Evolutionary conservation across 2,329 filamentous ascomycete genomes (phyloP), one percentile per base, ranked within the genome.

Genomic region (Knoxdaviesia proteae): DNA sequence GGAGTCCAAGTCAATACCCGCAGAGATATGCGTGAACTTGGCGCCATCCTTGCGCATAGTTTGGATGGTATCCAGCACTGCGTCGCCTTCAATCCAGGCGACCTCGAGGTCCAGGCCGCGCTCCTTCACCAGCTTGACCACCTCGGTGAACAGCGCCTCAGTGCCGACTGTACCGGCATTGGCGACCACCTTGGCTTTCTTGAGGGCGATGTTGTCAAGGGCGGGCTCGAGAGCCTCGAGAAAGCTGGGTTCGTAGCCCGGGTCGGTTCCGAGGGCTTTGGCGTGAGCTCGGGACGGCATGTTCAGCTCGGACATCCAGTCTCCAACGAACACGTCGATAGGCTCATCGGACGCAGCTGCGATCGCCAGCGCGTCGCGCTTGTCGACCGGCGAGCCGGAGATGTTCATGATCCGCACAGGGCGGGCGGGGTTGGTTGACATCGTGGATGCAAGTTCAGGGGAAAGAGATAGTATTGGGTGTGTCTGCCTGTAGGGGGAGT

Each of bases 231-330:
- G 71, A 3, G 70, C 67, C 5, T 56, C 50, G 42, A 58, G 52
- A 48, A 58, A 67, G 44, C 49, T 63, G 44, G 47, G 57, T 52
- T 53, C 54, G 34, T 59, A 60, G 34, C 59, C 58, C 4, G 54
- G 51, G 30, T 59, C 53, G 20, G 46, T 36, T 4, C 47, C 45
- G 3, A 42, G 42, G 9, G 56, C 49, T 40, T 58, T 54, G 34
- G 52, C 51, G 45, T 58, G 63, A 42, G 55, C 50, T 47, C 56
- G 51, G 55, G 47, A 58, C 44, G 67, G 64, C 58, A 74, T 69
- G 51, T 71, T 74, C 47, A 63, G 63, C 47, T 62, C 59, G 7
- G 58, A 60, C 39, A 61, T 53, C 53, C 58, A 61, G 49, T 61
- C 59, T 20, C 58, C 59, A 1, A 56, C 58, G 33, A 61, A 60